These are phyloP conservation scores for Neurospora hispaniola DNA, from an alignment of 495 filamentous ascomycete species.

Conservation along the genomic window DNA sequence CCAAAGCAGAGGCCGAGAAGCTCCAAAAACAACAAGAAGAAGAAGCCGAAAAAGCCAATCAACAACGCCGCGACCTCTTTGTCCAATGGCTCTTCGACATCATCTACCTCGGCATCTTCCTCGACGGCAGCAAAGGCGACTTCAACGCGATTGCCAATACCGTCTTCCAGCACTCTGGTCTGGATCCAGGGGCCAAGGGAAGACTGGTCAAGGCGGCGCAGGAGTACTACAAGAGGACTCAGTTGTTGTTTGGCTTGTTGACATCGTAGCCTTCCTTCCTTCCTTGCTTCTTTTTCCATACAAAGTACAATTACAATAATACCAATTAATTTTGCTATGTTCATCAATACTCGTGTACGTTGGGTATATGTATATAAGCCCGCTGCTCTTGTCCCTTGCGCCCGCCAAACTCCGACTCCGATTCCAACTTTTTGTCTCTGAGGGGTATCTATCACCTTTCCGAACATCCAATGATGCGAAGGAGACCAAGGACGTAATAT, in stretches of 20 bases:
- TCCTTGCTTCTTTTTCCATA: no score
- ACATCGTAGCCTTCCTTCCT: no score
- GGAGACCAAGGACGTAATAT: background rate
- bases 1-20: no score
- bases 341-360: background rate
- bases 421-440: background rate
- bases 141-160: slow-evolving; percentile 36
- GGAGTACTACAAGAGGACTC: slow-evolving; percentile 74
- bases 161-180: slow-evolving; percentile 35
- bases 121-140: slow-evolving; percentile 21
- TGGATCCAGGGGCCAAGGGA: slow-evolving; percentile 34
- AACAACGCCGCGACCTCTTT: slow-evolving; percentile 40
- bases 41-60: slow-evolving; percentile 7
- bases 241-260: slow-evolving; percentile 56
- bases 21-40: background rate
- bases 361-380: background rate
- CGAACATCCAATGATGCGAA: background rate
- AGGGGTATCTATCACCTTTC: background rate
- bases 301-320: background rate
- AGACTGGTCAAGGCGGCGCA: slow-evolving; percentile 45
- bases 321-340: background rate
- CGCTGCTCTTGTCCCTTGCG: background rate
- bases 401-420: background rate
- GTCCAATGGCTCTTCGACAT: slow-evolving; percentile 75
- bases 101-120: slow-evolving; percentile 47